These are phyloP conservation scores for Rhizopogon salebrosus DNA, from an alignment of 768 basidiomycete genomes.

Conservation along the genomic window DNA sequence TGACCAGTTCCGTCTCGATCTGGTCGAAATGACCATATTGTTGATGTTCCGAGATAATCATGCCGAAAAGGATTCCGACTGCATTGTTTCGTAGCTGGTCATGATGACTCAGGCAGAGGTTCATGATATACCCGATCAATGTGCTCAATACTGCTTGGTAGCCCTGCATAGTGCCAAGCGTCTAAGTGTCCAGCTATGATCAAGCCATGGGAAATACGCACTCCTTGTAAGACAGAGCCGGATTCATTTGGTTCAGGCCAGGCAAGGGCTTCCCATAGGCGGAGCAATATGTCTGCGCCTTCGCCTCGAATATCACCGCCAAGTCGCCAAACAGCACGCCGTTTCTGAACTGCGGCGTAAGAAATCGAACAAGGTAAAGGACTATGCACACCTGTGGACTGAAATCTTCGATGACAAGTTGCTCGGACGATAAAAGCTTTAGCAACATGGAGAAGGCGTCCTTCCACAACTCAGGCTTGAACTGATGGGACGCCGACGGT, in stretches of 20 bases:
- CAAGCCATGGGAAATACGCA: conserved; percentile 30
- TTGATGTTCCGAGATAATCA: conserved; percentile 92
- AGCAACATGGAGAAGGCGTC: conserved; percentile 79
- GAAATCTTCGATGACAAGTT: conserved; percentile 91
- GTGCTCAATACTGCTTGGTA: conserved; percentile 81
- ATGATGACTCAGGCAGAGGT: conserved; percentile 91
- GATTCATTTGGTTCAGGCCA: conserved; percentile 58
- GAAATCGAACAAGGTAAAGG: conserved; percentile 1
- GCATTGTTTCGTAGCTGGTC: conserved; percentile 88
- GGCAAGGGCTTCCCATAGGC: conserved; percentile 82
- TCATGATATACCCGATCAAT: conserved; percentile 85
- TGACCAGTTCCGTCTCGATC: conserved; percentile 91
- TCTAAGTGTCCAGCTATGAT: not conserved
- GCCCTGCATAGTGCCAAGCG: conserved; percentile 40
- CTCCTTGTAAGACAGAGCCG: conserved; percentile 55
- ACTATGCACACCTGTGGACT: conserved; percentile 69
- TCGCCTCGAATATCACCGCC: conserved; percentile 93
- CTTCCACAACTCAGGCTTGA: conserved; percentile 77
- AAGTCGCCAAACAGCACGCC: conserved; percentile 93
- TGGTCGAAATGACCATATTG: conserved; percentile 79
- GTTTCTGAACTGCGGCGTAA: conserved; percentile 53
- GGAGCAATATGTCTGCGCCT: conserved; percentile 73
- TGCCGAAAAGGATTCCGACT: conserved; percentile 88
- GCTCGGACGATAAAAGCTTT: conserved; percentile 82
- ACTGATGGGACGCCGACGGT: conserved; percentile 54